Conservation (phyloP, 2,329 filamentous ascomycete species). For the Hymenoscyphus albidus region DNA sequence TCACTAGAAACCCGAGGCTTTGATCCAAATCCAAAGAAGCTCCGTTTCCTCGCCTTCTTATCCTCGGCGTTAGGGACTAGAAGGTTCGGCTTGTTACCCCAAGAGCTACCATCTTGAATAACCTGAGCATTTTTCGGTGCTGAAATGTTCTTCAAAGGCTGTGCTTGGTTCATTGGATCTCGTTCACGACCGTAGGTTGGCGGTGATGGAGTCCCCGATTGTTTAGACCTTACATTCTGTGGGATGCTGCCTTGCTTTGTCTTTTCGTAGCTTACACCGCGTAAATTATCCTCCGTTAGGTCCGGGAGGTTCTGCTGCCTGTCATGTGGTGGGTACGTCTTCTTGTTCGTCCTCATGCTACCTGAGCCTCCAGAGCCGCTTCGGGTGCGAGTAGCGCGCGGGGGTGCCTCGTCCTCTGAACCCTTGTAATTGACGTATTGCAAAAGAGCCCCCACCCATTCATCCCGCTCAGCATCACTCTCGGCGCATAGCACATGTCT, state of each 20-base stretch:
- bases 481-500: slow-evolving; percentile 95
- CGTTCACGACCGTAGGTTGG: slow-evolving; percentile 30
- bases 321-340: slow-evolving; percentile 38
- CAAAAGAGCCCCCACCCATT: slow-evolving; percentile 87
- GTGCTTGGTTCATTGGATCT: slow-evolving; percentile 33
- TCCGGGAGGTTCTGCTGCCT: slow-evolving; percentile 36
- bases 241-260: slow-evolving; percentile 36
- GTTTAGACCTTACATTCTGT: slow-evolving; percentile 31
- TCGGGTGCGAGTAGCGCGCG: slow-evolving; percentile 38
- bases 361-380: slow-evolving; percentile 38
- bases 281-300: slow-evolving; percentile 37
- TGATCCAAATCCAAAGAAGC: slow-evolving; percentile 67
- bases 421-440: slow-evolving; percentile 81
- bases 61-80: slow-evolving; percentile 58
- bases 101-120: slow-evolving; percentile 77
- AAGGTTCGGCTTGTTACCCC: slow-evolving; percentile 72
- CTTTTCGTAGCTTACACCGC: slow-evolving; percentile 37
- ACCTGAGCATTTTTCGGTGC: slow-evolving; percentile 78
- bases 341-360: slow-evolving; percentile 40
- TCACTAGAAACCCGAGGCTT: slow-evolving; percentile 58
- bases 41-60: slow-evolving; percentile 75
- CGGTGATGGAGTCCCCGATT: slow-evolving; percentile 31
- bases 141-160: slow-evolving; percentile 61
- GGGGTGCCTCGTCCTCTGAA: slow-evolving; percentile 44
- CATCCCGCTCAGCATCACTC: slow-evolving; percentile 85